A percentile compares a stretch with the other conserved stretches of the same genome.
Conservation (phyloP, 495 filamentous ascomycete genomes). For the Tuber aestivum region DNA sequence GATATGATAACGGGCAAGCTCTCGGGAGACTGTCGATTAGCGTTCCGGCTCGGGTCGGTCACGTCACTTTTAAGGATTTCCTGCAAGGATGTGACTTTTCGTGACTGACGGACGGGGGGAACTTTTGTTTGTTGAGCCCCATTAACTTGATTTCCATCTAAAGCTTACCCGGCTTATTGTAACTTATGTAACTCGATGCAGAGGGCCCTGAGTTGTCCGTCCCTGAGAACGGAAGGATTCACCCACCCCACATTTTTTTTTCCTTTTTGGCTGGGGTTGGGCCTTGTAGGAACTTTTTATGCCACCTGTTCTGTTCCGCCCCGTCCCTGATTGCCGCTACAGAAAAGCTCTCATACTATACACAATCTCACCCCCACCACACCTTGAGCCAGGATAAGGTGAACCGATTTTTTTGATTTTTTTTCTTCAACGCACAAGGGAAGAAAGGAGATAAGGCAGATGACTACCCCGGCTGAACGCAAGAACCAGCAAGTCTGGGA, state of each 20-base stretch:
- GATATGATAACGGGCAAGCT: background rate
- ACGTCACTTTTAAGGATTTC: background rate
- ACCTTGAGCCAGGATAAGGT: background rate
- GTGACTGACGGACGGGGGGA: too few species aligned
- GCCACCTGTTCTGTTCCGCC: conserved; percentile 1
- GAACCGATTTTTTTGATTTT: background rate
- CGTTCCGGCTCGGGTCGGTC: background rate
- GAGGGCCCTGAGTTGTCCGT: too few species aligned
- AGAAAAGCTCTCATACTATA: background rate
- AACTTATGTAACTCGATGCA: background rate
- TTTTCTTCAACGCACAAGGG: background rate
- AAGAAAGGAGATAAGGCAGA: background rate
- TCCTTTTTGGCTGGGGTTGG: background rate
- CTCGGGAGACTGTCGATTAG: background rate
- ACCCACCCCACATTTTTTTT: too few species aligned
- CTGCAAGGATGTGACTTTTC: conserved; percentile 2
- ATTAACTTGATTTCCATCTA: background rate
- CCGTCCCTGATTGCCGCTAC: background rate
- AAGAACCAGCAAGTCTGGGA: conserved; percentile 57
- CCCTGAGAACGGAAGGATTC: too few species aligned
- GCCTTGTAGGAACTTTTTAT: background rate
- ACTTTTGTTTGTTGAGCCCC: background rate
- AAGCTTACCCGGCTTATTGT: background rate
- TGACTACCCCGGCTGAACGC: conserved; percentile 44
- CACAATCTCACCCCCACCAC: too few species aligned